A percentile compares a stretch with the other conserved stretches of the same genome.
Evolutionary conservation across 129 eudicot genomes (phyloP).

Genomic region (Ambrosia artemisiifolia): DNA sequence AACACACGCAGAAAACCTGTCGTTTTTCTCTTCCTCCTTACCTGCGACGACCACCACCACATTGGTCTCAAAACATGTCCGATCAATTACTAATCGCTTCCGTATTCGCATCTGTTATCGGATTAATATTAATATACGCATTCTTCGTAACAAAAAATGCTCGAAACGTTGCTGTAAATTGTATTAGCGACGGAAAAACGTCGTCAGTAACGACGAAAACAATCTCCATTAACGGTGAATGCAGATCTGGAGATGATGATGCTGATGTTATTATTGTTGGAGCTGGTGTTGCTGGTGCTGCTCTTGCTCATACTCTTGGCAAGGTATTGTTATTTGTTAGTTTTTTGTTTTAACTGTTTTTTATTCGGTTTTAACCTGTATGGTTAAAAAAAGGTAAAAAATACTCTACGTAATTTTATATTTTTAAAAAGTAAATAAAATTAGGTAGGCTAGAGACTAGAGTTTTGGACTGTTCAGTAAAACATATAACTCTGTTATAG

Average conservation of each 20-base stretch:
- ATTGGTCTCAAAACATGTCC: slow-evolving; percentile 32
- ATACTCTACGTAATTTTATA: too few relatives aligned
- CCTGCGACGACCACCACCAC: slow-evolving; percentile 13
- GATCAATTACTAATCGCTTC: slow-evolving; percentile 29
- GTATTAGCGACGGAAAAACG: slow-evolving; percentile 2
- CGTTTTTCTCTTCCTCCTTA: background rate
- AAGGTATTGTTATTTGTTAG: slow-evolving; percentile 32
- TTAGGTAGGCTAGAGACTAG: too few relatives aligned
- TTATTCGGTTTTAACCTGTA: background rate
- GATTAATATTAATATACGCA: slow-evolving; percentile 22
- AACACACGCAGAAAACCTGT: background rate
- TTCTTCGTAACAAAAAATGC: slow-evolving; percentile 24
- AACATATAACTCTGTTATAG: too few relatives aligned
- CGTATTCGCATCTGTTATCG: slow-evolving; percentile 31
- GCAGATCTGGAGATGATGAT: slow-evolving; percentile 42
- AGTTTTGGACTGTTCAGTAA: too few relatives aligned
- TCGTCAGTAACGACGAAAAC: slow-evolving; percentile 33
- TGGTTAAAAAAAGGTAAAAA: too few relatives aligned
- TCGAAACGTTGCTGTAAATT: slow-evolving; percentile 4
- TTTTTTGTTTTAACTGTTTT: background rate
- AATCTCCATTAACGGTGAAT: slow-evolving; percentile 35
- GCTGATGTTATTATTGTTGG: slow-evolving; percentile 67
- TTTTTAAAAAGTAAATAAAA: too few relatives aligned
- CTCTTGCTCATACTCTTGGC: slow-evolving; percentile 77
- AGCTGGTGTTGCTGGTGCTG: slow-evolving; percentile 86